Percentiles rank a stretch among this genome's conserved stretches.
Conservation (phyloP, 306 rosid species). For the Acacia confusa region DNA sequence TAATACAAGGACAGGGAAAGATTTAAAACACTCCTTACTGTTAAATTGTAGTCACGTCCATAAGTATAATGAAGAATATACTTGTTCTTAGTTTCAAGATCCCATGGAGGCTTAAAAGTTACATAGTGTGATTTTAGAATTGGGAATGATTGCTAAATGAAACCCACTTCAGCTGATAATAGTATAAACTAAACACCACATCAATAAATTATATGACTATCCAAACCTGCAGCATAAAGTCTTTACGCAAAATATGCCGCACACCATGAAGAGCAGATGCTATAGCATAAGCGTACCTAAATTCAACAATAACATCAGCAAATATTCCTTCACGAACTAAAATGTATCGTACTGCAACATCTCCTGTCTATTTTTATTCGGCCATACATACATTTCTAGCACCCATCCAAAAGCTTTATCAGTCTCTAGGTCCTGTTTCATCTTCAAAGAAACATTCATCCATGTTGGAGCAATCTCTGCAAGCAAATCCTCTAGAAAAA, state of each 20-base stretch:
- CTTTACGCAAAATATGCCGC: constrained; percentile 85
- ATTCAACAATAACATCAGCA: constrained; percentile 33
- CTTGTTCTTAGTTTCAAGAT: constrained; percentile 61
- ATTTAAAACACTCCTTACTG: constrained; percentile 38
- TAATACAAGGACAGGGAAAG: constrained; percentile 15
- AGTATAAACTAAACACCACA: constrained; percentile 25
- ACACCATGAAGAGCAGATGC: constrained; percentile 96
- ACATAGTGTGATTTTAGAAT: constrained; percentile 16
- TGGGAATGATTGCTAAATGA: not conserved
- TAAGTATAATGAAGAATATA: constrained; percentile 88
- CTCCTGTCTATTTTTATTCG: constrained; percentile 6
- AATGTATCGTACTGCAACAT: not conserved
- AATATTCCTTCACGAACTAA: constrained; percentile 17
- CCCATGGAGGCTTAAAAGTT: constrained; percentile 95
- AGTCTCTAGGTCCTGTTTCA: constrained; percentile 88
- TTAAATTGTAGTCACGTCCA: constrained; percentile 84
- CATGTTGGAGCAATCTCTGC: constrained; percentile 98
- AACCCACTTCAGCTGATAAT: constrained; percentile 8
- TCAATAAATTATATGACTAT: constrained; percentile 14
- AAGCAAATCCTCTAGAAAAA: constrained; percentile 59
- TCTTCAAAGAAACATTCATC: constrained; percentile 91
- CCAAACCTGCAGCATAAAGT: constrained; percentile 94
- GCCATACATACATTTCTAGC: constrained; percentile 83
- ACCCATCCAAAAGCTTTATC: constrained; percentile 97
- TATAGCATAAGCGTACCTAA: constrained; percentile 94